Evolutionary conservation across 306 rosid species (phyloP).

Genomic region (Betula pendula): DNA sequence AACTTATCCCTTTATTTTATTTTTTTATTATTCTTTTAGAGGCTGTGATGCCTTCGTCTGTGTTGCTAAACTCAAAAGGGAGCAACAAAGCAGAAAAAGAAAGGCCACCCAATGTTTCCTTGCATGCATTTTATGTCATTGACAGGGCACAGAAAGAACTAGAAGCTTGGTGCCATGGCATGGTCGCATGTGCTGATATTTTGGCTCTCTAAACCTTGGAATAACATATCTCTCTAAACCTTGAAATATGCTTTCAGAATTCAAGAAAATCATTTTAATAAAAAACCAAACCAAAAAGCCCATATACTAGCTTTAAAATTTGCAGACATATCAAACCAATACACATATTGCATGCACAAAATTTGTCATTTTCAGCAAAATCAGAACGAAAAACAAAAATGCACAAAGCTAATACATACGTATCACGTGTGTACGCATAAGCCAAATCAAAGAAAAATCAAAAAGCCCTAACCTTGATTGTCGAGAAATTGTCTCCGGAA

Average conservation of each 20-base stretch:
- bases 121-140: conserved; percentile 53
- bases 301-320: neutral
- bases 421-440: neutral
- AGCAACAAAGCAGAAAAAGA: conserved; percentile 55
- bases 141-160: conserved; percentile 52
- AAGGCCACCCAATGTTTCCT: conserved; percentile 48
- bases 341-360: neutral
- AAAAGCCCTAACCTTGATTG: neutral
- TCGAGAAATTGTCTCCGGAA: neutral
- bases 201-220: conserved; percentile 29
- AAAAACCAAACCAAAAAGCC: neutral
- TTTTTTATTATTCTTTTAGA: conserved; percentile 21
- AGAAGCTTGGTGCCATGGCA: conserved; percentile 51
- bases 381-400: neutral
- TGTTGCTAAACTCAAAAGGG: conserved; percentile 47
- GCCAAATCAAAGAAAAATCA: neutral
- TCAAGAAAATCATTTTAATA: neutral
- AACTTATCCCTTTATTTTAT: neutral
- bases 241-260: neutral
- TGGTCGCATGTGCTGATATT: conserved; percentile 57
- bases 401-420: no score
- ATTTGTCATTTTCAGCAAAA: neutral
- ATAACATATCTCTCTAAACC: neutral
- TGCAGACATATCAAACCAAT: neutral
- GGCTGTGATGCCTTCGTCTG: conserved; percentile 55